Percentiles rank a stretch among this genome's conserved stretches.
Conservation (phyloP, 2,329 filamentous ascomycete genomes). For the Aspergillus ruber region DNA sequence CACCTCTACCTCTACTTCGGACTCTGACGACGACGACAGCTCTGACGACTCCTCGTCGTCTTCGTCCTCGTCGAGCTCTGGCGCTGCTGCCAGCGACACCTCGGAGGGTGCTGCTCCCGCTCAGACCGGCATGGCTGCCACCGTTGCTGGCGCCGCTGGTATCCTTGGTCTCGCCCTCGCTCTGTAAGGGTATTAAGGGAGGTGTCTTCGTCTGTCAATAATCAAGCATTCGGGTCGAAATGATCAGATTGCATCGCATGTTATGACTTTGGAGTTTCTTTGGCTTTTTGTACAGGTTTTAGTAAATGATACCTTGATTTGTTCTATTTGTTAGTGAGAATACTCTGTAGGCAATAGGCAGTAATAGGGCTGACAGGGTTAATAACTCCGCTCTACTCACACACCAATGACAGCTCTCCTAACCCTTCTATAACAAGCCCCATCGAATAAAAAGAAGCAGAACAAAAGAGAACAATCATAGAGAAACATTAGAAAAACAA, state of each 20-base stretch:
- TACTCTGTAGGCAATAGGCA: neutral
- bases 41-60: neutral
- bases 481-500: neutral
- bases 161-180: constrained; percentile 18
- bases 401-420: neutral
- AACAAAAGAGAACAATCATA: neutral
- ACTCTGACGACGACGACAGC: neutral
- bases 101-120: constrained; percentile 11
- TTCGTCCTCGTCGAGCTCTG: constrained; percentile 1
- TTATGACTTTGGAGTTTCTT: neutral
- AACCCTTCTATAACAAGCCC: neutral
- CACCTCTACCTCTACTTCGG: constrained; percentile 4
- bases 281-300: neutral
- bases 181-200: constrained; percentile 9
- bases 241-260: neutral
- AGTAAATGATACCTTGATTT: neutral
- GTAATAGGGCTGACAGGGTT: neutral
- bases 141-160: constrained; percentile 15
- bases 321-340: no score
- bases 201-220: neutral
- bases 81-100: constrained; percentile 4
- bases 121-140: constrained; percentile 12
- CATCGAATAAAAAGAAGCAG: neutral
- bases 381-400: neutral
- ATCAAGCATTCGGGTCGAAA: neutral